Evolutionary conservation across 1,284 basidiomycete genomes (phyloP).

Genomic region (Fomitopsis palustris): DNA sequence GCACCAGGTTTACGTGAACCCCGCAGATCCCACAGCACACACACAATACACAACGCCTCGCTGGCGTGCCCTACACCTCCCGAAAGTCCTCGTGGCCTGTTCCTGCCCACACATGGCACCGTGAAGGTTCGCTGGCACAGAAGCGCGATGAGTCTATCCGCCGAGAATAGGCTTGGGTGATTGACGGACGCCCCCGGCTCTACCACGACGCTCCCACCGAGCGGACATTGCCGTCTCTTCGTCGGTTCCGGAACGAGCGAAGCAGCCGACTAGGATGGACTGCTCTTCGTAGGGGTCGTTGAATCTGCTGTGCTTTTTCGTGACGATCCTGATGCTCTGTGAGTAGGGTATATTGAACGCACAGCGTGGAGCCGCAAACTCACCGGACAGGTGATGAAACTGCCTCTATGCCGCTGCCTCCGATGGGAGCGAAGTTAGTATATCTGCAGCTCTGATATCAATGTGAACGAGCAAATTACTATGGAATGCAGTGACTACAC

Average conservation of each 20-base stretch:
- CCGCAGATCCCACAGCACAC: not conserved
- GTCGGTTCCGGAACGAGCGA: not conserved
- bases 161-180: no score
- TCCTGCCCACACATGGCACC: not conserved
- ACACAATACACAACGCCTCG: not conserved
- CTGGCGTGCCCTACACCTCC: not conserved
- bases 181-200: no score
- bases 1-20: not conserved
- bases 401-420: not conserved
- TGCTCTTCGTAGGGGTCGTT: not conserved
- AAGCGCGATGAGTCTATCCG: no score
- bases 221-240: not conserved
- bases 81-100: not conserved
- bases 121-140: not conserved
- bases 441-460: no score
- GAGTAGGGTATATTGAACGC: not conserved
- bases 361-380: not conserved
- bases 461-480: no score
- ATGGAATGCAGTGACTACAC: no score
- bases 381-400: not conserved
- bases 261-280: not conserved
- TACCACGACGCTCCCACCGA: not conserved
- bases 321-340: not conserved
- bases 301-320: not conserved
- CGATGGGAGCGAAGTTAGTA: not conserved